Percentiles rank a stretch among this genome's conserved stretches.
phyloP scores from a whole-genome alignment of 495 filamentous ascomycete genomes.

The Lentithecium fluviatile region DNA sequence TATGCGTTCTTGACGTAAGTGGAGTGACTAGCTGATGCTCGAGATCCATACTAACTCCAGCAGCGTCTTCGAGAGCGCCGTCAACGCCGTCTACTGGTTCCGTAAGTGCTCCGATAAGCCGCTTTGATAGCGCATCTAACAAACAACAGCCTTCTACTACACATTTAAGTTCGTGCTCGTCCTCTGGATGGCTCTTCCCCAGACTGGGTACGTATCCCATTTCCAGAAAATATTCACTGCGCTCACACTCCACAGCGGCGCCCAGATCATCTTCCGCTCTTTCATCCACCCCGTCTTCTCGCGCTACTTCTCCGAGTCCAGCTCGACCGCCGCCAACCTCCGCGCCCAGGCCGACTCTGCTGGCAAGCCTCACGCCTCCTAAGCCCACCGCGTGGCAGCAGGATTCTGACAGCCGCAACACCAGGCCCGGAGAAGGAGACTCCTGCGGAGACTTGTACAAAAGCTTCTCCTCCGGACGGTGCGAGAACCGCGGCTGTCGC shows the following conservation, averaged over 20 bases:
- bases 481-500: slow-evolving; percentile 19
- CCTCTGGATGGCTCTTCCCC: slow-evolving; percentile 94
- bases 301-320: slow-evolving; percentile 75
- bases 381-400: slow-evolving; percentile 5
- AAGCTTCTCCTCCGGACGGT: neutral
- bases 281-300: slow-evolving; percentile 87
- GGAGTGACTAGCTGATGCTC: neutral
- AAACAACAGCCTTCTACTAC: slow-evolving; percentile 85
- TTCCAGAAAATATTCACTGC: neutral
- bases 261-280: slow-evolving; percentile 93
- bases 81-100: slow-evolving; percentile 98
- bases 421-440: slow-evolving; percentile 4
- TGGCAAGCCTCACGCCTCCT: slow-evolving; percentile 45
- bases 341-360: slow-evolving; percentile 84
- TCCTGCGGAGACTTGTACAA: neutral
- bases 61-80: slow-evolving; percentile 82
- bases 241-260: slow-evolving; percentile 61
- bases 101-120: slow-evolving; percentile 50
- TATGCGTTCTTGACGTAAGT: slow-evolving; percentile 83
- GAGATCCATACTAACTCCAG: slow-evolving; percentile 23
- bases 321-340: slow-evolving; percentile 82
- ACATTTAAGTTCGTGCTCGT: slow-evolving; percentile 98
- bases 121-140: slow-evolving; percentile 3
- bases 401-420: slow-evolving; percentile 30
- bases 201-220: slow-evolving; percentile 69